Base-by-base conservation (phyloP, 2,329 filamentous ascomycete species). In the Herpotrichia juniperi region DNA sequence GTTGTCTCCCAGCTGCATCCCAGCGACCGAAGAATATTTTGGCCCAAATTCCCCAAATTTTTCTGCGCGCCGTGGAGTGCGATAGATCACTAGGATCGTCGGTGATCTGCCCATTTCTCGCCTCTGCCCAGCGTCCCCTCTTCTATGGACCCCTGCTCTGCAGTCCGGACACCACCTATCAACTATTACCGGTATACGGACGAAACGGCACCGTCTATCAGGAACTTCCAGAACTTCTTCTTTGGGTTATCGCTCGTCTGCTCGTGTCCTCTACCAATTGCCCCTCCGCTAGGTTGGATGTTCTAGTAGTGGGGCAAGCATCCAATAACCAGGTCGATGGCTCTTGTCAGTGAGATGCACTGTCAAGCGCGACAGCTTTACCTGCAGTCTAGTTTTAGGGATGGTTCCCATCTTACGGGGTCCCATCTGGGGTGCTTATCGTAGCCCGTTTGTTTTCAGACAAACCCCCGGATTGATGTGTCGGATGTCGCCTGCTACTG, bases 301-400 rank as follows among this genome's bases (percentile, higher is more conserved):
- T 4, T 17, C 17, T 24, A 31, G 19, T 34, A n/a, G n/a, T n/a
- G n/a, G n/a, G n/a, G n/a, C 49, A 35, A 42, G 47, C 47, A 50
- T 54, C 51, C 51, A 50, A 50, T 50, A 44, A 50, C 51, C 51
- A 37, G 51, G 51, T 54, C 28, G 42, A 50, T 50, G 51, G 51
- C 35, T 42, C 42, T 14, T 10, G 37, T 40, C 37, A 40, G 37
- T 21, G 12, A 40, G 19, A 40, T 14, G 21, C 37, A 22, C 9
- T 3, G 4, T 7, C 45, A 47, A 24, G 26, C 34, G 34, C 22
- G 12, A 30, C 34, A 47, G 19, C 26, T 44, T 44, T 22, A 21
- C 42, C n/a, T 44, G 42, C 42, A 44, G 42, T 16, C 37, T 17
- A 31, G 9, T 21, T n/a, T 42, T 7, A 16, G 39, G 4, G n/a